phyloP scores from a whole-genome alignment of 345 rosid species.

The Citrus mangshanensis region DNA sequence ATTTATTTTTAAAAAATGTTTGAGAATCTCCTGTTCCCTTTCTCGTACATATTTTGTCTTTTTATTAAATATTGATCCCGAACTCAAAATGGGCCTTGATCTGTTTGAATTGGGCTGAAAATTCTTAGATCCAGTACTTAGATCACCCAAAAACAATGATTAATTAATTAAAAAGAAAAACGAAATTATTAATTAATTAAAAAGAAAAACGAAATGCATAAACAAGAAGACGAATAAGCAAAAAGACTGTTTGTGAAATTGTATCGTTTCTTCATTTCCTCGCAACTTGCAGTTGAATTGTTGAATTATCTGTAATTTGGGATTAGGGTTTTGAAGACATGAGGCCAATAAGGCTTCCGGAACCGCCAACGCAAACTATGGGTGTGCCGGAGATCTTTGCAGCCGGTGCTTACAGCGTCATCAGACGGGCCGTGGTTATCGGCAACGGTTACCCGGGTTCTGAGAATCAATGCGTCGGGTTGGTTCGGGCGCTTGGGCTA shows the following conservation, averaged over 20 bases:
- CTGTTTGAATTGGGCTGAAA: neutral
- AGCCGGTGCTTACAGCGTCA: slow-evolving; percentile 63
- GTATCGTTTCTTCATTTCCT: too few species aligned
- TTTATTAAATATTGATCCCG: too few species aligned
- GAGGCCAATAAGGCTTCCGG: slow-evolving; percentile 90
- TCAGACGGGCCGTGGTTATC: slow-evolving; percentile 86
- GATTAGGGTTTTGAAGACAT: slow-evolving; percentile 24
- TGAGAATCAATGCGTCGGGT: slow-evolving; percentile 91
- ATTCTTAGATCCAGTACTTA: neutral
- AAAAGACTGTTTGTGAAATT: too few species aligned
- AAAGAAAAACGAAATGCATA: too few species aligned
- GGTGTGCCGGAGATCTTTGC: slow-evolving; percentile 95
- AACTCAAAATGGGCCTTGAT: neutral
- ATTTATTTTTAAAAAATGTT: too few species aligned
- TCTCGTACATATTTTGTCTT: neutral
- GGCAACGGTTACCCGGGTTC: slow-evolving; percentile 83
- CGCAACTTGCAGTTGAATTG: neutral
- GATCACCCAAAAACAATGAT: too few species aligned
- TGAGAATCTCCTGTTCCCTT: accelerated
- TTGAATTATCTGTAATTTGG: neutral
- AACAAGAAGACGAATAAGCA: too few species aligned
- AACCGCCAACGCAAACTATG: slow-evolving; percentile 61
- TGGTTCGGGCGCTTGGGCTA: slow-evolving; percentile 84
- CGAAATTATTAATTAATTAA: too few species aligned
- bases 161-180: too few species aligned